A percentile compares a stretch with the other conserved stretches of the same genome.
These are phyloP conservation scores for Cystofilobasidium macerans DNA, from an alignment of 768 basidiomycete species.

Conservation along the genomic window DNA sequence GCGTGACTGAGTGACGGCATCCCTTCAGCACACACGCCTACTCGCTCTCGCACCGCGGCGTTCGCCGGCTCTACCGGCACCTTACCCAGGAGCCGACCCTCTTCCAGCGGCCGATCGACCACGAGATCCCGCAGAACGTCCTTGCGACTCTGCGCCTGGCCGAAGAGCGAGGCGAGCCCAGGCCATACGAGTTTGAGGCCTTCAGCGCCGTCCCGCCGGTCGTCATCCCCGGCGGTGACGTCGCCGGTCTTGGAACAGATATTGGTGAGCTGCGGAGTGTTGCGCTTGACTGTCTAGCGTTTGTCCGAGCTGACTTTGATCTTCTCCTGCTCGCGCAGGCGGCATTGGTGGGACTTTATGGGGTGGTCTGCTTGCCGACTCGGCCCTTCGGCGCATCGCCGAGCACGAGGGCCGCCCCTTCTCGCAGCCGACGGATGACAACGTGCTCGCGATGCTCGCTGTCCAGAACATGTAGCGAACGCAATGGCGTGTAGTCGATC, in stretches of 20 bases:
- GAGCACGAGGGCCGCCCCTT: background rate
- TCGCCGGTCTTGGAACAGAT: slow-evolving; percentile 2
- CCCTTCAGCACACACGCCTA: slow-evolving; percentile 4
- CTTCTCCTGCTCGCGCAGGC: background rate
- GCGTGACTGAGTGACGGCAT: background rate
- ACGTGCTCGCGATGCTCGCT: background rate
- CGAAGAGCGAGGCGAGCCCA: background rate
- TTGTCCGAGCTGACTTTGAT: background rate
- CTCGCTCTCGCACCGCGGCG: slow-evolving; percentile 9
- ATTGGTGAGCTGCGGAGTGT: background rate
- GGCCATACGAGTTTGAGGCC: background rate
- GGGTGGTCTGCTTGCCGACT: slow-evolving; percentile 8
- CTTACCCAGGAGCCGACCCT: background rate
- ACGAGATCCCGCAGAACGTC: background rate
- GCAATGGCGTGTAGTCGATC: no score
- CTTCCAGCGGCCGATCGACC: slow-evolving; percentile 13
- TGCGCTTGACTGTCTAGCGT: no score
- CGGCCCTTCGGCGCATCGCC: background rate
- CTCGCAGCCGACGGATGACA: background rate
- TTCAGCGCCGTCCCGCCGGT: slow-evolving; percentile 3
- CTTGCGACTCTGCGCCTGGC: background rate
- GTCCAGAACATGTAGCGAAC: background rate
- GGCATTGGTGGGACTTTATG: background rate
- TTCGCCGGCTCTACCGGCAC: background rate
- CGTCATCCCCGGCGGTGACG: background rate